Conservation (phyloP, 257 asterid species). For the Forsythia viridissima region DNA sequence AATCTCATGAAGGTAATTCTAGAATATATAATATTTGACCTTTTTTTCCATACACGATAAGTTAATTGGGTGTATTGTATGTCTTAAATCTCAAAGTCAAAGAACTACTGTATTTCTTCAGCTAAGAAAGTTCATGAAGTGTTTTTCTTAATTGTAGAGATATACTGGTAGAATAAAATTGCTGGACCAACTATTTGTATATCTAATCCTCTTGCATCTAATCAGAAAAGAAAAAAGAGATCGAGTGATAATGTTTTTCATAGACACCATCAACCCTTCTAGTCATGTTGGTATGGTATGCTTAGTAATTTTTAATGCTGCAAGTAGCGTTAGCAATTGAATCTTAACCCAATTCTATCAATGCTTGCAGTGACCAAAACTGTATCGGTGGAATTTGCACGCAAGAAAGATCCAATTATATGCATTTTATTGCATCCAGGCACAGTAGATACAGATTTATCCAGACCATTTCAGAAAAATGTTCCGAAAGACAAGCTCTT, state of each 20-base stretch:
- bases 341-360: background rate
- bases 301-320: background rate
- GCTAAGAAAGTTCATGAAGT: too few relatives aligned
- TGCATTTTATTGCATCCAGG: slow-evolving; percentile 96
- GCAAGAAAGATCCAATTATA: slow-evolving; percentile 71
- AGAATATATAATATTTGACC: too few relatives aligned
- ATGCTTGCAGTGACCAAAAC: slow-evolving; percentile 70
- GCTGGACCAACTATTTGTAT: too few relatives aligned
- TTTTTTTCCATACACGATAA: too few relatives aligned
- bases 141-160: background rate
- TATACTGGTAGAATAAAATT: background rate
- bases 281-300: background rate
- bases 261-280: background rate
- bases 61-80: background rate
- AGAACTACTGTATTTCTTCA: too few relatives aligned
- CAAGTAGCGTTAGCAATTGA: background rate
- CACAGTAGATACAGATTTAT: slow-evolving; percentile 92
- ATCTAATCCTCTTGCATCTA: background rate
- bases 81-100: background rate
- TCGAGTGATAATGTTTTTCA: background rate
- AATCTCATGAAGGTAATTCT: too few relatives aligned
- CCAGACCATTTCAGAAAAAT: slow-evolving; percentile 82
- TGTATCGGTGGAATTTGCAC: slow-evolving; percentile 68
- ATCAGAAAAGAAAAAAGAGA: background rate
- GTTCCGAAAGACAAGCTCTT: slow-evolving; percentile 80